These are phyloP conservation scores for Condylostoma magnum DNA, from an alignment of 169 alveolate genomes.

Conservation along the genomic window DNA sequence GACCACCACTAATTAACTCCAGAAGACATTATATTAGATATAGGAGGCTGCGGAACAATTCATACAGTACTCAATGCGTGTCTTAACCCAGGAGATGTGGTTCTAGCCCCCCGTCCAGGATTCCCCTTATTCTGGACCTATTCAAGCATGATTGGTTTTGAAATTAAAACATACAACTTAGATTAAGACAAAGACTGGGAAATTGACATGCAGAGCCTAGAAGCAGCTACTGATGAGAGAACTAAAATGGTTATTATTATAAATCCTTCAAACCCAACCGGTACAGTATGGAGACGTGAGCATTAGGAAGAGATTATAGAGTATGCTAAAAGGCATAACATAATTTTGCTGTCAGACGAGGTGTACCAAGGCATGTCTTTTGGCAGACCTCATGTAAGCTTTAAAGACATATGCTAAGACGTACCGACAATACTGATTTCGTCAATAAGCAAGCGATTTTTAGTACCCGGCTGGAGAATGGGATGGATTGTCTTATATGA, in stretches of 20 bases:
- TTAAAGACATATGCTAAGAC: constrained; percentile 14
- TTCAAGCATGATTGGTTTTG: constrained; percentile 36
- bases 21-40: constrained; percentile 52
- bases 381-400: constrained; percentile 4
- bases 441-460: constrained; percentile 47
- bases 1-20: constrained; percentile 40
- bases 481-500: constrained; percentile 57
- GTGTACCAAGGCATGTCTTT: constrained; percentile 58
- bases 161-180: constrained; percentile 50
- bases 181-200: constrained; percentile 67
- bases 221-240: constrained; percentile 39
- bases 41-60: constrained; percentile 69
- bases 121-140: constrained; percentile 55
- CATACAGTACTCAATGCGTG: constrained; percentile 43
- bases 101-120: constrained; percentile 72
- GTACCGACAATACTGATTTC: constrained; percentile 50
- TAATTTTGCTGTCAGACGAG: constrained; percentile 74
- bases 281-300: constrained; percentile 50
- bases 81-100: constrained; percentile 65
- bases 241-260: constrained; percentile 53
- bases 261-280: constrained; percentile 67
- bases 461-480: constrained; percentile 59
- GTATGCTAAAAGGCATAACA: constrained; percentile 47
- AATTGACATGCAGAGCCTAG: constrained; percentile 46
- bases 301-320: constrained; percentile 47